Evolutionary conservation across 2,329 filamentous ascomycete genomes (phyloP).

Genomic region (Calonectria leucothoes): DNA sequence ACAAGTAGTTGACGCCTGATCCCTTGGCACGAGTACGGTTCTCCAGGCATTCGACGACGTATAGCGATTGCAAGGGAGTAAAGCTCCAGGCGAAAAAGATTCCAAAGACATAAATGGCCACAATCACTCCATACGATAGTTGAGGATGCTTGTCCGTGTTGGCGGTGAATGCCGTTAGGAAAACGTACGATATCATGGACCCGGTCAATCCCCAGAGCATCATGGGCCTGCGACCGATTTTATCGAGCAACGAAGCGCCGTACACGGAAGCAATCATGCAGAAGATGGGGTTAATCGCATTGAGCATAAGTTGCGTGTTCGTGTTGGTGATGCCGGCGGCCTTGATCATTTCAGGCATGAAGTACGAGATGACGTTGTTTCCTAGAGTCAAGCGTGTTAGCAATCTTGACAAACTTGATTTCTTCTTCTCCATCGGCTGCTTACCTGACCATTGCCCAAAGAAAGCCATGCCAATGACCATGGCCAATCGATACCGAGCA

Average conservation of each 20-base stretch:
- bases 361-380: conserved; percentile 58
- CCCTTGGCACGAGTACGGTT: conserved; percentile 18
- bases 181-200: conserved; percentile 60
- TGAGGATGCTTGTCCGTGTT: conserved; percentile 40
- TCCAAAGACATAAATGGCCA: conserved; percentile 56
- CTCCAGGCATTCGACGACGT: background rate
- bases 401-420: too few relatives aligned
- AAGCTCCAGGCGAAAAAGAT: background rate
- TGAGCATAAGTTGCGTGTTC: conserved; percentile 58
- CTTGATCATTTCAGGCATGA: conserved; percentile 59
- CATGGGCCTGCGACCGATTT: conserved; percentile 62
- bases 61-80: background rate
- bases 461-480: conserved; percentile 50
- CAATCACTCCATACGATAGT: conserved; percentile 60
- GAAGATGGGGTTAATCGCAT: conserved; percentile 63
- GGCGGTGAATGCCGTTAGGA: conserved; percentile 57
- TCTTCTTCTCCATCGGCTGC: too few relatives aligned
- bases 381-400: background rate
- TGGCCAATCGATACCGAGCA: conserved; percentile 53
- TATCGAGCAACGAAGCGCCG: conserved; percentile 62
- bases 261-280: conserved; percentile 60
- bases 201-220: conserved; percentile 61
- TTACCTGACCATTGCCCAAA: conserved; percentile 59
- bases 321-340: conserved; percentile 58
- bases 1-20: background rate